Conservation (phyloP, 1,139 yeast species). For the Candida sp. region DNA sequence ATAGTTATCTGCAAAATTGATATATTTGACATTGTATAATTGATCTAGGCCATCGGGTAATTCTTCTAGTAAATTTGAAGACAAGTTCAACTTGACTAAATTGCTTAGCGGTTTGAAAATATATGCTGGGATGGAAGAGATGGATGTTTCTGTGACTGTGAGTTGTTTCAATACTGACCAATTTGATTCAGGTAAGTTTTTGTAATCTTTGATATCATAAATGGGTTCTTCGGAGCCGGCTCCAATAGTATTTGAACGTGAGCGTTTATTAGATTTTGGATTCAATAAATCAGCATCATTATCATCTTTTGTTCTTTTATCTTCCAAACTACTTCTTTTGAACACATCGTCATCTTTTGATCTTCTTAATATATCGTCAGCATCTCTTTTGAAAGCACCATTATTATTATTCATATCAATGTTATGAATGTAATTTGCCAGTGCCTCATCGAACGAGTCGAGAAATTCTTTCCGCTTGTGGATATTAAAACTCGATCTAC, state of each 20-base stretch:
- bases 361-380: background rate
- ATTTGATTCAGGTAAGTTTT: conserved; percentile 33
- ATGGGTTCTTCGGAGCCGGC: conserved; percentile 19
- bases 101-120: conserved; percentile 48
- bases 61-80: conserved; percentile 47
- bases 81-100: conserved; percentile 55
- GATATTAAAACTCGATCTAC: conserved; percentile 36
- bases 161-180: conserved; percentile 59
- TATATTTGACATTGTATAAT: conserved; percentile 45
- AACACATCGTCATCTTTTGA: background rate
- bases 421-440: background rate
- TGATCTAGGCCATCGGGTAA: conserved; percentile 54
- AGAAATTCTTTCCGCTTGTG: conserved; percentile 14
- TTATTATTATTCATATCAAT: background rate
- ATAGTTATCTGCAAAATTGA: conserved; percentile 56
- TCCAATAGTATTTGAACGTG: conserved; percentile 7
- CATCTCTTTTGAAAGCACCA: conserved; percentile 8
- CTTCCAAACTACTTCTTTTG: background rate
- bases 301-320: conserved; percentile 13
- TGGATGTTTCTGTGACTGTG: conserved; percentile 54
- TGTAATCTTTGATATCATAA: conserved; percentile 12
- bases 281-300: conserved; percentile 1
- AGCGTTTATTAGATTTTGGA: background rate
- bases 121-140: conserved; percentile 40
- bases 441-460: background rate